Conservation (phyloP, 495 filamentous ascomycete genomes). For the Penicillium robsamsonii region DNA sequence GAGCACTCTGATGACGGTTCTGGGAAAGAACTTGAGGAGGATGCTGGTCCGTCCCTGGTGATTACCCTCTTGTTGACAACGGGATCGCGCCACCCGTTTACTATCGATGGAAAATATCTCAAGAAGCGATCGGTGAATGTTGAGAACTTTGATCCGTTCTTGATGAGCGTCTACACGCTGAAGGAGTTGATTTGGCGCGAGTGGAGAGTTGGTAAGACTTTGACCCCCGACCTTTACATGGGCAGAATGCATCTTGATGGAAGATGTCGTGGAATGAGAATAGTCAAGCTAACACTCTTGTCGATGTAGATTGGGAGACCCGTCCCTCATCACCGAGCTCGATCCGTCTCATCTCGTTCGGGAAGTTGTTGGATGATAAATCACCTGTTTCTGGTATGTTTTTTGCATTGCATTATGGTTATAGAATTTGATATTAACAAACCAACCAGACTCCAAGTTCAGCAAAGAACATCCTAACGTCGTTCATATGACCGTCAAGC, state of each 20-base stretch:
- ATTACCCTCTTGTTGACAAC: conserved; percentile 79
- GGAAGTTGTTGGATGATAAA: conserved; percentile 84
- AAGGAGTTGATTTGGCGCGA: conserved; percentile 90
- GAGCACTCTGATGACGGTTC: conserved; percentile 41
- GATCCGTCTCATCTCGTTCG: conserved; percentile 86
- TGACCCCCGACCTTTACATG: neutral
- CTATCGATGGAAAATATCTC: conserved; percentile 82
- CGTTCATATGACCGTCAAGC: conserved; percentile 90
- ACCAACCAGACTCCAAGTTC: conserved; percentile 70
- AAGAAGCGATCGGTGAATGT: conserved; percentile 72
- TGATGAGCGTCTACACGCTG: conserved; percentile 84
- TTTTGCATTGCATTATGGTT: neutral
- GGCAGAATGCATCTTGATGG: neutral
- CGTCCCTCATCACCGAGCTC: conserved; percentile 77
- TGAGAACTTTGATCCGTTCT: conserved; percentile 76
- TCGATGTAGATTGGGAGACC: conserved; percentile 72
- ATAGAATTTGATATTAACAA: conserved; percentile 5
- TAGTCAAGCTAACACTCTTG: conserved; percentile 2
- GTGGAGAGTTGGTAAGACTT: conserved; percentile 66
- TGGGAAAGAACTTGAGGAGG: conserved; percentile 44
- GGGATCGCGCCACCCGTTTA: conserved; percentile 81
- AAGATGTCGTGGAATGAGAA: neutral
- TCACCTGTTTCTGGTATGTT: conserved; percentile 67
- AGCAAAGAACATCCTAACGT: conserved; percentile 71
- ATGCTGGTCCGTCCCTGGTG: conserved; percentile 43